These are phyloP conservation scores for Pugionium dolabratum DNA, from an alignment of 345 rosid species.

Conservation along the genomic window DNA sequence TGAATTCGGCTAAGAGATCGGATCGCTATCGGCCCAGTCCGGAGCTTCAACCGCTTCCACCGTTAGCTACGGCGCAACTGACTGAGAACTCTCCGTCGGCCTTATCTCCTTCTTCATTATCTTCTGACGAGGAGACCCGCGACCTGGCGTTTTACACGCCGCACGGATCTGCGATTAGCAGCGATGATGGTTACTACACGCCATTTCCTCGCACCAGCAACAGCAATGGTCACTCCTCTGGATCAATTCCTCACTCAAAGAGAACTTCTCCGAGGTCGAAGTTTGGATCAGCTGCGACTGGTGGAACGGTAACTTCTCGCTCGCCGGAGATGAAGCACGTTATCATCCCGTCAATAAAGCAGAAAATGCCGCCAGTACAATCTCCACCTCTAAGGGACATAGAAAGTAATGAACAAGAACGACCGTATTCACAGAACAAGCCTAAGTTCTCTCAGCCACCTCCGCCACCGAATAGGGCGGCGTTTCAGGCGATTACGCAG, in stretches of 20 bases:
- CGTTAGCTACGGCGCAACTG: constrained; percentile 54
- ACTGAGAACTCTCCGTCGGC: constrained; percentile 50
- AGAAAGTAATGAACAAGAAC: constrained; percentile 25
- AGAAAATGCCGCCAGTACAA: constrained; percentile 32
- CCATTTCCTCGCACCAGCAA: constrained; percentile 47
- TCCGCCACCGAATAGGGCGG: constrained; percentile 87
- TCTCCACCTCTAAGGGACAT: constrained; percentile 16
- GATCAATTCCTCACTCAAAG: constrained; percentile 70
- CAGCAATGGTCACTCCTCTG: constrained; percentile 35
- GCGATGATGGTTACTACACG: constrained; percentile 66
- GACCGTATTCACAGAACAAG: constrained; percentile 48
- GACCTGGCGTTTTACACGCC: constrained; percentile 76
- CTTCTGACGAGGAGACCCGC: constrained; percentile 65
- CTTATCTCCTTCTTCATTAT: constrained; percentile 48
- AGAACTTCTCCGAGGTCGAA: constrained; percentile 81
- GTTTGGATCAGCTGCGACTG: constrained; percentile 18
- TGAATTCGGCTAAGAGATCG: constrained; percentile 62
- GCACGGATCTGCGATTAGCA: constrained; percentile 66
- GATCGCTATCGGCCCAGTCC: constrained; percentile 96
- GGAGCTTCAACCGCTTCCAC: constrained; percentile 92
- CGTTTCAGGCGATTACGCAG: constrained; percentile 63
- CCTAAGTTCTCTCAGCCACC: constrained; percentile 76
- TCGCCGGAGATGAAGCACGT: constrained; percentile 95
- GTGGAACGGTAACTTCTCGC: constrained; percentile 40
- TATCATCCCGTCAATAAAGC: constrained; percentile 74